Evolutionary conservation across 176 grass and related monocot species (phyloP).

Genomic region (Luzula sylvatica): DNA sequence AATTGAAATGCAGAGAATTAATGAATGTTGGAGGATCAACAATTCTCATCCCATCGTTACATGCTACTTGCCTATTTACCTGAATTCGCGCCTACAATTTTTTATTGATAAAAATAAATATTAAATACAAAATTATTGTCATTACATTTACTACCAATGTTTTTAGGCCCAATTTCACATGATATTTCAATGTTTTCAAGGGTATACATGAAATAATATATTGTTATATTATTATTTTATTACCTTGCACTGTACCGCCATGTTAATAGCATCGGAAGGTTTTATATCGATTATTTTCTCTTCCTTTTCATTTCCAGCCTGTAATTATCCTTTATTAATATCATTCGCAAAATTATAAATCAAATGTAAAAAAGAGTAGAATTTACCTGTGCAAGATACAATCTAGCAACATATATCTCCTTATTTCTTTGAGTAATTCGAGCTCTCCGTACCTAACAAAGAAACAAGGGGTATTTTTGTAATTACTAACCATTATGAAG

Average conservation of each 20-base stretch:
- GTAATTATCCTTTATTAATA: conserved; percentile 2
- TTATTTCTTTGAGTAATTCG: conserved; percentile 84
- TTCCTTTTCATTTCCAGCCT: conserved; percentile 66
- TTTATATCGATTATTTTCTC: conserved; percentile 68
- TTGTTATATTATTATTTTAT: no score
- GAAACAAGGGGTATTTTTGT: neutral
- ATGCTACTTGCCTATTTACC: conserved; percentile 66
- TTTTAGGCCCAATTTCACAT: neutral
- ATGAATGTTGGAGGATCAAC: conserved; percentile 37
- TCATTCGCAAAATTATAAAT: neutral
- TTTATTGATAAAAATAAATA: conserved; percentile 8
- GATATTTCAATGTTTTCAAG: no score
- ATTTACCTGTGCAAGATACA: conserved; percentile 80
- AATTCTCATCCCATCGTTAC: conserved; percentile 80
- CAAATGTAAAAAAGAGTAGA: neutral
- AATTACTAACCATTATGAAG: neutral
- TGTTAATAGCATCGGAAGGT: conserved; percentile 96
- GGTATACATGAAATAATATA: conserved; percentile 32
- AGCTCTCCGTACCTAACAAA: conserved; percentile 57
- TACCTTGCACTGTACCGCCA: conserved; percentile 95
- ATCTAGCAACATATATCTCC: conserved; percentile 67
- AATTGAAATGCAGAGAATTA: conserved; percentile 7
- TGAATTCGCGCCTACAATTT: conserved; percentile 71
- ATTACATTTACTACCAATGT: neutral
- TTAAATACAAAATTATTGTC: neutral